A percentile compares a stretch with the other conserved stretches of the same genome.
Evolutionary conservation across 208 protist genomes (phyloP).

Genomic region (Acanthamoeba quina): DNA sequence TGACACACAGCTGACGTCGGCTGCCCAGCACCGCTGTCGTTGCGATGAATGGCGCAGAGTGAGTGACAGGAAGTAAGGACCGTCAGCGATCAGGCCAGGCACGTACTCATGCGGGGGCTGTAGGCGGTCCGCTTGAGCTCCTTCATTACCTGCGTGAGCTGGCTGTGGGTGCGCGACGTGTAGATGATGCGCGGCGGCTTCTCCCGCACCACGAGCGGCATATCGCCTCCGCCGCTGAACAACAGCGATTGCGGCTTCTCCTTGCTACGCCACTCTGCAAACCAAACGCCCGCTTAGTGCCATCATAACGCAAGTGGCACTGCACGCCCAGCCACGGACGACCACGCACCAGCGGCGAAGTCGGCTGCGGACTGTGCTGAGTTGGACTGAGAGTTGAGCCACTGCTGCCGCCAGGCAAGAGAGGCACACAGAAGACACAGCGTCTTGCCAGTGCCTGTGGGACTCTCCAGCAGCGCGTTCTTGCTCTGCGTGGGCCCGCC

Average conservation of each 20-base stretch:
- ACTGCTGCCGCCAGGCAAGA: conserved; percentile 92
- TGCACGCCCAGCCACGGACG: background rate
- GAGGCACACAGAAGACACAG: conserved; percentile 96
- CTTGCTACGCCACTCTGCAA: background rate
- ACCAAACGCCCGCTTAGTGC: too few relatives aligned
- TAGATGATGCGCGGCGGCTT: conserved; percentile 93
- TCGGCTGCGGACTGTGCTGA: background rate
- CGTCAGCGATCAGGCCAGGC: background rate
- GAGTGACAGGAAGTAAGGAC: background rate
- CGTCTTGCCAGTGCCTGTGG: conserved; percentile 98
- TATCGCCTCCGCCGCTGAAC: conserved; percentile 34
- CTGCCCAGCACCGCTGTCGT: conserved; percentile 92
- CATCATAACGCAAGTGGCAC: background rate
- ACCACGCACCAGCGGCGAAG: background rate
- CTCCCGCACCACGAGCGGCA: conserved; percentile 37
- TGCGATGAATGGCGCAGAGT: background rate
- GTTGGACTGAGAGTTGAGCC: background rate
- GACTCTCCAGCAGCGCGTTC: conserved; percentile 97
- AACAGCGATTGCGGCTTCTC: background rate
- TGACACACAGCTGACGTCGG: conserved; percentile 96
- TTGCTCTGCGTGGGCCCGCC: conserved; percentile 70
- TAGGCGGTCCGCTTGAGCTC: conserved; percentile 96
- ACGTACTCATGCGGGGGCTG: conserved; percentile 69
- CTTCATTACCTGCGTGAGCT: conserved; percentile 95
- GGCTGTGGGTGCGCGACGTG: conserved; percentile 96